Evolutionary conservation across 495 filamentous ascomycete genomes (phyloP).

Genomic region (Acidomyces sp.): DNA sequence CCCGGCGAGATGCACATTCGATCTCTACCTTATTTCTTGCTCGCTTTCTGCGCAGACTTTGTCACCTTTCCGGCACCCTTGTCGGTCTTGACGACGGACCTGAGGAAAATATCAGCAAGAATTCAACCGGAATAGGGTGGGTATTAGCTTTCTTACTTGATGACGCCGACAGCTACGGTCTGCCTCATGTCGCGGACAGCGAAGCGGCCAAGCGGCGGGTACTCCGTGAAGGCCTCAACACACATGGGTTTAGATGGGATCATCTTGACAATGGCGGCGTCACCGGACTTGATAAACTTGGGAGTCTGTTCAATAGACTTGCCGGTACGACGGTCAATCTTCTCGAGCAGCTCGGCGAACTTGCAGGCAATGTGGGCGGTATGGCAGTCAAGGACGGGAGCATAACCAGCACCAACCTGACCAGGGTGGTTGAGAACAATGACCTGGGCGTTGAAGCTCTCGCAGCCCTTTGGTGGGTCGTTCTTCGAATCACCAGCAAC

Average conservation of each 20-base stretch:
- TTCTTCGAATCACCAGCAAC: constrained; percentile 99
- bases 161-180: constrained; percentile 95
- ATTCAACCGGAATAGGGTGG: not conserved
- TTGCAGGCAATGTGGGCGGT: constrained; percentile 99
- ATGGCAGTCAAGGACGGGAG: constrained; percentile 97
- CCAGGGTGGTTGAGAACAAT: constrained; percentile 99
- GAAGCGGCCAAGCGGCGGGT: constrained; percentile 93
- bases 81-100: constrained; percentile 58
- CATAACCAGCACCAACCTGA: constrained; percentile 97
- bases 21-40: constrained; percentile 45
- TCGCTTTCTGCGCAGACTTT: constrained; percentile 52
- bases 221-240: constrained; percentile 99
- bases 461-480: constrained; percentile 79
- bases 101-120: constrained; percentile 4
- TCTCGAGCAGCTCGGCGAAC: constrained; percentile 95
- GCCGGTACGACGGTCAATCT: constrained; percentile 99
- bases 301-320: constrained; percentile 82
- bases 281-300: constrained; percentile 99
- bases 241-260: constrained; percentile 99
- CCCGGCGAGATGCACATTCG: not conserved
- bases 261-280: constrained; percentile 99
- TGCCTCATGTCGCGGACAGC: constrained; percentile 32
- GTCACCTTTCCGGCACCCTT: constrained; percentile 63
- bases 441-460: constrained; percentile 98
- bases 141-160: constrained; percentile 38